A percentile compares a stretch with the other conserved stretches of the same genome.
Evolutionary conservation across 1,139 yeast genomes (phyloP).

Genomic region (Magnusiomyces fungicola): DNA sequence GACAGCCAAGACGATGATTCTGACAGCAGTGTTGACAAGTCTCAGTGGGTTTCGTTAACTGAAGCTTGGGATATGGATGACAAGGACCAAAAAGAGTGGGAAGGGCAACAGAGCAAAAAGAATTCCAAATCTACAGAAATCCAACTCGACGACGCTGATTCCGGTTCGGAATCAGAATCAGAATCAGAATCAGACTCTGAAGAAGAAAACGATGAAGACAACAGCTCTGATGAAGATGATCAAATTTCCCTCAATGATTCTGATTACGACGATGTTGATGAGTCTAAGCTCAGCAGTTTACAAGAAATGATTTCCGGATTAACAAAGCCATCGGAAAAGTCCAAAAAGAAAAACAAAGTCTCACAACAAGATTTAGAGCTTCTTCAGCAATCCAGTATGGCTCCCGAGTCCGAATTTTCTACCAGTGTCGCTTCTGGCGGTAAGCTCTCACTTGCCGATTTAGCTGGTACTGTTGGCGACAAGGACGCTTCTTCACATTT

Average conservation of each 20-base stretch:
- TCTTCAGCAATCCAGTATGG: conserved; percentile 42
- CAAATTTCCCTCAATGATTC: conserved; percentile 23
- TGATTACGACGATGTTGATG: conserved; percentile 25
- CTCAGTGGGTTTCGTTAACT: conserved; percentile 65
- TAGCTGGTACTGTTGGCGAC: conserved; percentile 15
- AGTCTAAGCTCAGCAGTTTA: conserved; percentile 21
- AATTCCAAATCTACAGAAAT: conserved; percentile 17
- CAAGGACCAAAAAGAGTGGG: conserved; percentile 26
- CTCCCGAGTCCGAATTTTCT: conserved; percentile 63
- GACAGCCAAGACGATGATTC: conserved; percentile 35
- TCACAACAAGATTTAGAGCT: conserved; percentile 32
- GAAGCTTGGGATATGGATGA: conserved; percentile 88
- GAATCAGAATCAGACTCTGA: conserved; percentile 32
- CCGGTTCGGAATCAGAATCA: conserved; percentile 24
- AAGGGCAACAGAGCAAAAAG: conserved; percentile 13
- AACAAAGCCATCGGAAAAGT: conserved; percentile 19
- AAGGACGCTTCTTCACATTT: conserved; percentile 18
- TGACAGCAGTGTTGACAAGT: conserved; percentile 55
- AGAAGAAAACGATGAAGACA: conserved; percentile 27
- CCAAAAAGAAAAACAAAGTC: background rate
- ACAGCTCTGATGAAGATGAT: conserved; percentile 24
- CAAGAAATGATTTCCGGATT: conserved; percentile 21
- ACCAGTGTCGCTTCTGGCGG: conserved; percentile 48
- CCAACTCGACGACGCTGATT: conserved; percentile 12
- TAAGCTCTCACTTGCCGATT: conserved; percentile 13